phyloP scores from a whole-genome alignment of 2,329 filamentous ascomycete genomes.

The Alternaria hordeiaustralica region DNA sequence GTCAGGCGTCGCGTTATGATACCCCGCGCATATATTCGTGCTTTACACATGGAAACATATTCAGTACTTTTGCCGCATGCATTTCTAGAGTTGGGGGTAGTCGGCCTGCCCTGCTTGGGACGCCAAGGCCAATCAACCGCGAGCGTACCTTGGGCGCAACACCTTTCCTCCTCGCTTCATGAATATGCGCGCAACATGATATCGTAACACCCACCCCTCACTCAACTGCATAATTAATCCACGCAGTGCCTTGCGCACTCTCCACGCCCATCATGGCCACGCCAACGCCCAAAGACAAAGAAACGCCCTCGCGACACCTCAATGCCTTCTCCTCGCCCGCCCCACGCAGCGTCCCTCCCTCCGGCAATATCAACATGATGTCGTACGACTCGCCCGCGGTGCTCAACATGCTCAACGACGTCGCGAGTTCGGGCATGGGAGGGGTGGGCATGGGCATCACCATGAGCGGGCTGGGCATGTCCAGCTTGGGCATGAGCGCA shows the following conservation, averaged over 20 bases:
- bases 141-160: neutral
- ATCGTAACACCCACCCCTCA: neutral
- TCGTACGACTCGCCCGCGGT: constrained; percentile 53
- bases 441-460: constrained; percentile 46
- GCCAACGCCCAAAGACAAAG: constrained; percentile 44
- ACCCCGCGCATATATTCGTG: neutral
- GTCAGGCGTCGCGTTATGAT: constrained; percentile 8
- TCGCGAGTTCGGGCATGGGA: constrained; percentile 46
- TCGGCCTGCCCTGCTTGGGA: neutral
- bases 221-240: neutral
- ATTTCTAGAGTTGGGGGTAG: neutral
- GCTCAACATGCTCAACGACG: constrained; percentile 50
- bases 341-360: constrained; percentile 52
- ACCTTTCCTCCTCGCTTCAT: neutral
- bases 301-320: constrained; percentile 45
- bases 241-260: neutral
- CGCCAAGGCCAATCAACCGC: neutral
- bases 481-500: constrained; percentile 45
- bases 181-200: neutral
- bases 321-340: constrained; percentile 49
- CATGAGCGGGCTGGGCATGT: constrained; percentile 52
- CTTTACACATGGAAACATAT: neutral
- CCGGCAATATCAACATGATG: constrained; percentile 45
- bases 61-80: neutral
- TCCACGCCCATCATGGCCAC: constrained; percentile 41